These are phyloP conservation scores for Nicotiana tomentosiformis DNA, from an alignment of 257 asterid species.

Conservation along the genomic window DNA sequence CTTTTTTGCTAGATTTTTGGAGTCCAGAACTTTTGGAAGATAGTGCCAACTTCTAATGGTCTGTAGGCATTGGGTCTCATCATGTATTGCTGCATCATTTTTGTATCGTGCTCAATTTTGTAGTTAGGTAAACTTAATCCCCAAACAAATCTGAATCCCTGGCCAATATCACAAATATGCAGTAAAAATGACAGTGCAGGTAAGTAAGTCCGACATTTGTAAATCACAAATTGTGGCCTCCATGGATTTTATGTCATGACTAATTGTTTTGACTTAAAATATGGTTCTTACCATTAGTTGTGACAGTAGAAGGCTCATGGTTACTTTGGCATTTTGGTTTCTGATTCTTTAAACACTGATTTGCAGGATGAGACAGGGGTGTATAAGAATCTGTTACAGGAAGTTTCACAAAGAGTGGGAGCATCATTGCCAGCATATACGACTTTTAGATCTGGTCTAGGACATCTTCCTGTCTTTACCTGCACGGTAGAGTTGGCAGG, in stretches of 20 bases:
- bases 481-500: constrained; percentile 49
- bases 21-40: constrained; percentile 1
- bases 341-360: neutral
- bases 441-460: constrained; percentile 43
- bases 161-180: neutral
- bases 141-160: neutral
- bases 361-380: constrained; percentile 53
- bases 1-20: neutral
- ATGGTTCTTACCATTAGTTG: neutral
- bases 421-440: constrained; percentile 39
- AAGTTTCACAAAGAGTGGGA: constrained; percentile 53
- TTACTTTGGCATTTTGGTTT: neutral
- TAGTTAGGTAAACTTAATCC: neutral
- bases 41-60: neutral
- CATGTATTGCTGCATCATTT: neutral
- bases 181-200: neutral
- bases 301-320: neutral
- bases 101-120: neutral
- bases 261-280: neutral
- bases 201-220: neutral
- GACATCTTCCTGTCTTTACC: constrained; percentile 45
- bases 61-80: neutral
- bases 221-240: neutral
- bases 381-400: constrained; percentile 48
- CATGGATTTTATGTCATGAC: neutral